phyloP scores from a whole-genome alignment of 1,139 yeast genomes.

The Lodderomyces theae region DNA sequence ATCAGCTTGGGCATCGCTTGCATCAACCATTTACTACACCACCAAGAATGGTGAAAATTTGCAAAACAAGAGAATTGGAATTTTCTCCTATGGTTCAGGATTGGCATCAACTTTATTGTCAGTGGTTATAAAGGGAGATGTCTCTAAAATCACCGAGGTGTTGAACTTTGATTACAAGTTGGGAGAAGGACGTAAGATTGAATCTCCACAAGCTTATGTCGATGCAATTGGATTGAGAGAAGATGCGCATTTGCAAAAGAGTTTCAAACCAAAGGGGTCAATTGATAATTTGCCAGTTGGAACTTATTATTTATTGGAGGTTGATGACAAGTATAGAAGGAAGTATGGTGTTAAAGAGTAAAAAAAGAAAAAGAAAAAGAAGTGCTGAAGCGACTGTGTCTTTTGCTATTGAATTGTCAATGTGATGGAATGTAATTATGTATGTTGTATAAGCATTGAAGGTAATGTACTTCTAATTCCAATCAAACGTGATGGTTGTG shows the following conservation, averaged over 20 bases:
- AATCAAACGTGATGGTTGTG: too few species aligned
- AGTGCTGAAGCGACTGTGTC: too few species aligned
- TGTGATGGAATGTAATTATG: too few species aligned
- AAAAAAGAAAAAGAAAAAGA: conserved; percentile 5
- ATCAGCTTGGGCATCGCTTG: conserved; percentile 82
- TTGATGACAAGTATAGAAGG: conserved; percentile 91
- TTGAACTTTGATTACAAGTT: conserved; percentile 72
- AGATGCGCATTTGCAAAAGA: conserved; percentile 78
- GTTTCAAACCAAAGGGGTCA: conserved; percentile 75
- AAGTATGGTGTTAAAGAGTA: conserved; percentile 62
- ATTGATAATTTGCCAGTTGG: conserved; percentile 70
- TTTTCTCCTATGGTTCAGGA: conserved; percentile 98
- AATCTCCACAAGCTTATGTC: conserved; percentile 79
- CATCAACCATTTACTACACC: conserved; percentile 76
- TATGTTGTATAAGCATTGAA: too few species aligned
- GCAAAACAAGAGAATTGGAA: conserved; percentile 81
- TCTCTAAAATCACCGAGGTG: conserved; percentile 60
- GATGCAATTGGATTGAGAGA: conserved; percentile 84
- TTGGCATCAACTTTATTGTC: conserved; percentile 89
- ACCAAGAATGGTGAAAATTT: conserved; percentile 49
- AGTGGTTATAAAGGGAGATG: conserved; percentile 76
- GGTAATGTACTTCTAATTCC: too few species aligned
- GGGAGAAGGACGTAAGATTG: conserved; percentile 57
- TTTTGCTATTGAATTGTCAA: too few species aligned
- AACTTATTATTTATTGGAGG: conserved; percentile 76